Base-by-base conservation (phyloP, 495 filamentous ascomycete genomes). In the Penicillium macrosclerotiorum region DNA sequence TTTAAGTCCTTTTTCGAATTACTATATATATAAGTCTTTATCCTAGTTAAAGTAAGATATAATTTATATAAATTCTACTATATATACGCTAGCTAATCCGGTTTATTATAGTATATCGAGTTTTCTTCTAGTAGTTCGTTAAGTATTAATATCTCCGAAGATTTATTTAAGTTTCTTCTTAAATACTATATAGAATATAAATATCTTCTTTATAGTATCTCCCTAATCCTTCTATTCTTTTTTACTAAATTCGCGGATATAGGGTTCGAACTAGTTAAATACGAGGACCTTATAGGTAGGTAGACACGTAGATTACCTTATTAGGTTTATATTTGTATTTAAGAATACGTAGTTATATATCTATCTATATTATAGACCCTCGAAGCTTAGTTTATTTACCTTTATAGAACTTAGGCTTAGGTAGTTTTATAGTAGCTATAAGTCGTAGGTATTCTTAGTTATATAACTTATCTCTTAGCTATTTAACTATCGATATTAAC, bases 151-250 rank as follows among this genome's bases (percentile, higher is more conserved):
- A 13, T 33, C 30, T 33, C n/a, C 16, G 16, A 43, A 43, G 27
- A 29, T 43, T 6, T 31, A 24, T 43, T 43, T 14, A 14, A 43
- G 27, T 11, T 43, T 43, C 18, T 43, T 43, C 18, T 43, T 43
- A 24, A 43, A 43, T 8, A 24, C 8, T 24, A 0, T 23, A 17
- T 43, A 43, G 11, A n/a, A 31, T 2, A 16, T 16, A 11, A 43
- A 43, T 1, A 43, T 43, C 16, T 24, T 18, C n/a, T 43, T 33
- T 20, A 20, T 43, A 13, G 11, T 13, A 8, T 43, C 20, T 12
- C 30, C 11, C 20, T 33, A 43, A 11, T 43, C 40, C 16, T 24
- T 22, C 1, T 5, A 0, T 1, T 17, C 3, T 24, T 43, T 33
- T 0, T 43, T 5, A 2, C 33, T 33, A 24, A 33, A 43, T 43